Evolutionary conservation across 1,284 basidiomycete genomes (phyloP), one percentile per base, ranked within the genome.

Genomic region (Marasmius tenuissimus): DNA sequence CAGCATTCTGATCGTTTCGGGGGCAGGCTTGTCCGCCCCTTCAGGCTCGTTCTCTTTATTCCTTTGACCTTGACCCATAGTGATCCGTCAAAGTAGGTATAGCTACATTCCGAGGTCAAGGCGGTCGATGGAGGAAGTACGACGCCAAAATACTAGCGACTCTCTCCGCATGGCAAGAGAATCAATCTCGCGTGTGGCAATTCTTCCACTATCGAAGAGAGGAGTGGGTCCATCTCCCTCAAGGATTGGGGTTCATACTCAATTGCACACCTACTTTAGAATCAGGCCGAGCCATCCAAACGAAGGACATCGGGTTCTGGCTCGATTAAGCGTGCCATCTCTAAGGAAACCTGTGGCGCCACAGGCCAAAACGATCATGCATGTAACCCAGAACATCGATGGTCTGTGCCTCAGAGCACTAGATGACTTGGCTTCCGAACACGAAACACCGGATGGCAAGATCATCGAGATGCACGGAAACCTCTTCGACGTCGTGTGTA

Each of bases 191-290:
- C 2, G 83, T 86, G 2, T 89, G 86, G 87, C 84, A 85, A 65
- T 88, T 89, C 71, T 88, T 86, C 66, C 85, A 88, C 68, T 82
- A 83, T 63, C 75, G 86, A 40, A 75, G 86, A 58, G 77, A 81
- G 63, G 75, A 73, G 85, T 87, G 65, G 61, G 76, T 62, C 27
- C 16, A 7, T 20, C 12, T 38, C 38, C 34, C 18, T 45, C 11
- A 47, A 42, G 34, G 22, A 34, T 33, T 35, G 38, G 27, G 4
- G 27, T 27, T 27, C 27, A 45, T 12, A 12, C 33, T 49, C 38
- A 14, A 18, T 5, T 2, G 35, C 34, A 53, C 8, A 39, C 8
- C 6, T 37, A 61, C 35, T 56, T 14, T 61, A 82, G 79, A 62
- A 78, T 76, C 7, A 67, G 71, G 4, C 63, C 70, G 39, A 76